Conservation (phyloP, 139 green algal genomes). For the Chlorokybus atmophyticus region DNA sequence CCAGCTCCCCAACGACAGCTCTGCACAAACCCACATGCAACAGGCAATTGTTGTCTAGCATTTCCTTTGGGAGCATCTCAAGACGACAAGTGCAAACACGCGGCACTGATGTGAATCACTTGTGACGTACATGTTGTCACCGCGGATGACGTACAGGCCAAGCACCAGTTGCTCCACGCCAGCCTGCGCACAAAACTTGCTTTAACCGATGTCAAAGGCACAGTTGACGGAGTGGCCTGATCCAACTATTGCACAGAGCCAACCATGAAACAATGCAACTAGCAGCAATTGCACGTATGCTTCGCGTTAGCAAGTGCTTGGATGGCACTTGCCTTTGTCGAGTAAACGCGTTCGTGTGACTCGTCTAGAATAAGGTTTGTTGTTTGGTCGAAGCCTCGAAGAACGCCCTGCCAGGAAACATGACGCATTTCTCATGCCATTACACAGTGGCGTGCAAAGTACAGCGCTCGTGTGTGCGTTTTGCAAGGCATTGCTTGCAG, state of each 20-base stretch:
- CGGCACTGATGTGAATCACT: no score
- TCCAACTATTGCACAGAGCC: no score
- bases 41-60: no score
- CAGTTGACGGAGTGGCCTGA: background rate
- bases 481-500: no score
- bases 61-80: no score
- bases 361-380: conserved; percentile 90
- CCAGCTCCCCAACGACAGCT: conserved; percentile 82
- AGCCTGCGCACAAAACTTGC: conserved; percentile 31
- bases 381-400: conserved; percentile 84
- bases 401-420: conserved; percentile 48
- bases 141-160: conserved; percentile 79
- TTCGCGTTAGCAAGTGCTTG: no score
- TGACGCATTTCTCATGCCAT: no score
- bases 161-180: conserved; percentile 76
- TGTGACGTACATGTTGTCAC: conserved; percentile 95
- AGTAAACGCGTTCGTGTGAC: conserved; percentile 81
- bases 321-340: no score
- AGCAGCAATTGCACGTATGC: conserved; percentile 10
- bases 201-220: background rate
- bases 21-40: conserved; percentile 35
- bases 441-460: no score
- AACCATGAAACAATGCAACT: background rate
- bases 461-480: no score
- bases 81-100: no score